These are phyloP conservation scores for Leucocoprinus birnbaumii DNA, from an alignment of 768 basidiomycete species.

Conservation along the genomic window DNA sequence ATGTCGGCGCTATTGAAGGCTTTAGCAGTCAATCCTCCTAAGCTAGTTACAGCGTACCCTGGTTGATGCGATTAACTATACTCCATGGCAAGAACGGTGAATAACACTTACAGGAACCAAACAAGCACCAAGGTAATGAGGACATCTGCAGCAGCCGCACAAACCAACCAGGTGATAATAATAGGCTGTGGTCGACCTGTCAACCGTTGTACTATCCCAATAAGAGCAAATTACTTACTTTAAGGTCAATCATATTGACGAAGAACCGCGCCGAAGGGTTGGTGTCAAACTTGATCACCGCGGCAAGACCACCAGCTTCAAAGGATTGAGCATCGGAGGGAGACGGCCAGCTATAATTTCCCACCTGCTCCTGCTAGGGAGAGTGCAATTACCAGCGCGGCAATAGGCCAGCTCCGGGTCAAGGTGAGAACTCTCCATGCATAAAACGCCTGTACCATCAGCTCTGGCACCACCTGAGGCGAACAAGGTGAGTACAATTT, in stretches of 20 bases:
- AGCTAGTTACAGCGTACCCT: too few relatives aligned
- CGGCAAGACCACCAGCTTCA: too few relatives aligned
- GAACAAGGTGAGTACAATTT: neutral
- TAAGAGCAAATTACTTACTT: too few relatives aligned
- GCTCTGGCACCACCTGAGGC: slow-evolving; percentile 39
- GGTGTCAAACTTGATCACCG: too few relatives aligned
- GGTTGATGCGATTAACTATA: too few relatives aligned
- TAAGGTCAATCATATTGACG: too few relatives aligned
- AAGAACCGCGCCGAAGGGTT: too few relatives aligned
- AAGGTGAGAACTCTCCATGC: slow-evolving; percentile 31
- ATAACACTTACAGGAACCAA: slow-evolving; percentile 33
- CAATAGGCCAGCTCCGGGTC: slow-evolving; percentile 18
- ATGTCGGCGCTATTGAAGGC: slow-evolving; percentile 26
- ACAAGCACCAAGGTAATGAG: slow-evolving; percentile 41
- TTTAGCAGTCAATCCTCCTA: neutral
- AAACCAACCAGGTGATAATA: slow-evolving; percentile 37
- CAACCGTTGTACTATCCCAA: too few relatives aligned
- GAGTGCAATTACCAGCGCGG: slow-evolving; percentile 11
- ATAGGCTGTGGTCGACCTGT: slow-evolving; percentile 13
- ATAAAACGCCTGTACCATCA: slow-evolving; percentile 44
- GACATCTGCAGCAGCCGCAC: slow-evolving; percentile 37
- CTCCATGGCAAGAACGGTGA: neutral
- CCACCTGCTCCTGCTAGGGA: too few relatives aligned
- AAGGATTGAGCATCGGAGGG: too few relatives aligned
- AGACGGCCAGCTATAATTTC: too few relatives aligned